Base-by-base conservation (phyloP, 2,329 filamentous ascomycete species). In the Colletotrichum acutatum region DNA sequence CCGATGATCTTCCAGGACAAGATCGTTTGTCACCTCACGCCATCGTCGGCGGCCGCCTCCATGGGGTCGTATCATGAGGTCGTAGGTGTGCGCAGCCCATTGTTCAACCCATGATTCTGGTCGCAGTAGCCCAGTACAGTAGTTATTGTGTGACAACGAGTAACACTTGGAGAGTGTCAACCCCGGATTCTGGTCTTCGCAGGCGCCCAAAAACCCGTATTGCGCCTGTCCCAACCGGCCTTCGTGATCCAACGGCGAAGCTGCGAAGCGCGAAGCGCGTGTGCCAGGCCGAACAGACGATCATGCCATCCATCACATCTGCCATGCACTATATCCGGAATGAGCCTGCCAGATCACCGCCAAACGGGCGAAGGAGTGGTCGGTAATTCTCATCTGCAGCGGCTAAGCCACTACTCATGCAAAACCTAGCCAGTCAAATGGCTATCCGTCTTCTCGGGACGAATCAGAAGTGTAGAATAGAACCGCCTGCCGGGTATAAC, bases 351-450 rank as follows among this genome's bases (percentile, higher is more conserved):
- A 66, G 71, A 73, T 73, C 71, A 66, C 65, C 66, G 54, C 66
- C 68, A 54, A 56, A 58, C 34, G 30, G 62, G 57, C 68, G 34
- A 67, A 59, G 66, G 57, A 71, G 46, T 74, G 74, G 66, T 56
- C 66, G 71, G 71, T 42, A 72, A 71, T 65, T 65, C 71, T 68
- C 71, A 62, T 67, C 59, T 58, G 74, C 59, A 74, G 74, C 74
- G 74, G 74, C 71, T 74, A 71, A 75, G 71, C 67, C 74, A 74
- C 71, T 59, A 67, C 62, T 65, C 19, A 30, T 66, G 59, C 54
- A 32, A 62, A 30, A 64, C 26, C 49, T 49, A 68, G 59, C 74
- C 74, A 75, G 72, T 75, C 19, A 26, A 12, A 46, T 34, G 30
- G 59, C 59, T 53, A 28, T 49, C 74, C 74, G 53, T 49, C 12